Conservation (phyloP, 305 asterid genomes). For the Fraxinus greggii region DNA sequence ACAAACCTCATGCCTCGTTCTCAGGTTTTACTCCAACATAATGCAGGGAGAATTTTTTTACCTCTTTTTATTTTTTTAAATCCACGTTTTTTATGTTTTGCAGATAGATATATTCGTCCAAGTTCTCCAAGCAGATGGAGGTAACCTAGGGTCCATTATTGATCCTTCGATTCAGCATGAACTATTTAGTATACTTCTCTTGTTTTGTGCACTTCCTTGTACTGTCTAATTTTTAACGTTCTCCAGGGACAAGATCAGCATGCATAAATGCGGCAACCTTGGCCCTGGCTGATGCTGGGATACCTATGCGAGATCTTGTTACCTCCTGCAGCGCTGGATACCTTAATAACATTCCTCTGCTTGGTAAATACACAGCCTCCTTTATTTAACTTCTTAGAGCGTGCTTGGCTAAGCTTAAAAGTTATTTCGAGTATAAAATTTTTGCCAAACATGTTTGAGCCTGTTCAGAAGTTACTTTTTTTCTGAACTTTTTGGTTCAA, state of each 20-base stretch:
- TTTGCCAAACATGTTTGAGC: not conserved
- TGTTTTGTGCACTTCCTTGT: not conserved
- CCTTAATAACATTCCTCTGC: conserved; percentile 78
- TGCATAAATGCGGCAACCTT: conserved; percentile 97
- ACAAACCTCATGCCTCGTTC: conserved; percentile 88
- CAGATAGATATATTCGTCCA: conserved; percentile 95
- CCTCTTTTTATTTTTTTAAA: not conserved
- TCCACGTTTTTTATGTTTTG: conserved; percentile 19
- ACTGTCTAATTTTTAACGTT: conserved; percentile 11
- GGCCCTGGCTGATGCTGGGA: conserved; percentile 99
- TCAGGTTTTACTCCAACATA: conserved; percentile 52
- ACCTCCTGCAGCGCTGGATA: conserved; percentile 92
- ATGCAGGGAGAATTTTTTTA: not conserved
- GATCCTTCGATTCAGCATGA: not conserved
- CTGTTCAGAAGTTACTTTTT: not conserved
- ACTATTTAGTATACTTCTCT: not conserved
- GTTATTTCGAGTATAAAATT: not conserved
- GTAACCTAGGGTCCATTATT: conserved; percentile 39
- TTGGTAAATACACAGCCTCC: conserved; percentile 46
- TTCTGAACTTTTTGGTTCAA: not conserved
- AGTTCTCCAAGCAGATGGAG: conserved; percentile 99
- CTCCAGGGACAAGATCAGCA: conserved; percentile 92
- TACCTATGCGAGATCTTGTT: conserved; percentile 91
- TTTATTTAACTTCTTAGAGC: not conserved
- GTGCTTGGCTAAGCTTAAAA: not conserved